These are phyloP conservation scores for Tubosaeta sp. DNA, from an alignment of 768 basidiomycete genomes.

Conservation along the genomic window DNA sequence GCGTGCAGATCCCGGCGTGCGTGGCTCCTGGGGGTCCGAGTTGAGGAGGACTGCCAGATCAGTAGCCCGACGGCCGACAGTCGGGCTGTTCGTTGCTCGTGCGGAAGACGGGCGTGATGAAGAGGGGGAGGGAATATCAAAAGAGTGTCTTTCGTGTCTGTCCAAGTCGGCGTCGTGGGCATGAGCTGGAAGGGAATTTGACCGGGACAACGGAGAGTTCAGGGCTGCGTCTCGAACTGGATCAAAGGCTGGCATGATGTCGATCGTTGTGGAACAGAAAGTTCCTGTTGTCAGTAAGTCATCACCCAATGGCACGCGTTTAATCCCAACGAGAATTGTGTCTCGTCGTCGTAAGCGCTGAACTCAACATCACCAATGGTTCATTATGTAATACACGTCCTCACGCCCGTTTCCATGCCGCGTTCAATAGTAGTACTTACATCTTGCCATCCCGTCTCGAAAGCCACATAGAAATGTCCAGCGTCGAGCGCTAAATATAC, in stretches of 20 bases:
- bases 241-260: slow-evolving; percentile 55
- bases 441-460: slow-evolving; percentile 5
- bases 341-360: slow-evolving; percentile 9
- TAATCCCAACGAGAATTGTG: background rate
- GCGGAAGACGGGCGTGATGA: slow-evolving; percentile 35
- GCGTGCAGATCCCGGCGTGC: slow-evolving; percentile 33
- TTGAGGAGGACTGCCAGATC: slow-evolving; percentile 77
- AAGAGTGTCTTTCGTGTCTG: slow-evolving; percentile 25
- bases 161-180: slow-evolving; percentile 24
- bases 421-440: too few relatives aligned
- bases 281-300: slow-evolving; percentile 9
- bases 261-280: background rate
- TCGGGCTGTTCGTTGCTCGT: slow-evolving; percentile 40
- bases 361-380: background rate
- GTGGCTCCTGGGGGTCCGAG: slow-evolving; percentile 43
- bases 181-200: slow-evolving; percentile 33
- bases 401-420: background rate
- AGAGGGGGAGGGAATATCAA: slow-evolving; percentile 34
- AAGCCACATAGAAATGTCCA: slow-evolving; percentile 56
- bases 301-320: slow-evolving; percentile 8
- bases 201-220: slow-evolving; percentile 61
- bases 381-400: slow-evolving; percentile 15
- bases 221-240: slow-evolving; percentile 84
- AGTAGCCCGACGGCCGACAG: slow-evolving; percentile 58
- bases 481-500: slow-evolving; percentile 48